Conservation (phyloP, 768 basidiomycete genomes). For the Zangia roseola region DNA sequence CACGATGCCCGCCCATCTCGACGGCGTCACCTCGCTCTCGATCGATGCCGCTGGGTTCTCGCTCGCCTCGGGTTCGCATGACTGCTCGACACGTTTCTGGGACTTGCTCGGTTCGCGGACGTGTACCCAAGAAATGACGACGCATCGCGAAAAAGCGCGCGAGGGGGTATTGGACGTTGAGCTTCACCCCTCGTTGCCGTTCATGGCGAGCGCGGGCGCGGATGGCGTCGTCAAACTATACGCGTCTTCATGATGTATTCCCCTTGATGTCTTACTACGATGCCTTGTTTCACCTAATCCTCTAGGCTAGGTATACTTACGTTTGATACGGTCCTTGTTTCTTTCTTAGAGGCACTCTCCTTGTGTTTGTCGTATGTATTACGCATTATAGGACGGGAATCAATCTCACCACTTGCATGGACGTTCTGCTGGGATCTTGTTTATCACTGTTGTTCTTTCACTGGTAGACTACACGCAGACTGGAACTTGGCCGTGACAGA, state of each 20-base stretch:
- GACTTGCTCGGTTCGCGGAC: slow-evolving; percentile 76
- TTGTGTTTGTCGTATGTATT: slow-evolving; percentile 17
- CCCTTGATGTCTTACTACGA: slow-evolving; percentile 1
- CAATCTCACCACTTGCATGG: slow-evolving; percentile 15
- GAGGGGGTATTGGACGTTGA: slow-evolving; percentile 91
- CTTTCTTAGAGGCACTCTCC: slow-evolving; percentile 9
- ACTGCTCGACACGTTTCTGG: slow-evolving; percentile 95
- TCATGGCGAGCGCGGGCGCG: slow-evolving; percentile 93
- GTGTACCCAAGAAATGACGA: slow-evolving; percentile 87
- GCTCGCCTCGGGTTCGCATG: slow-evolving; percentile 88
- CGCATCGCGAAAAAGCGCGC: slow-evolving; percentile 84
- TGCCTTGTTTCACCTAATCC: background rate
- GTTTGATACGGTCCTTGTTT: slow-evolving; percentile 3
- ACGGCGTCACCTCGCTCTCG: slow-evolving; percentile 87
- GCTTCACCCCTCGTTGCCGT: slow-evolving; percentile 78
- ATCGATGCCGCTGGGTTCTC: slow-evolving; percentile 86
- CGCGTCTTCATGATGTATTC: slow-evolving; percentile 64
- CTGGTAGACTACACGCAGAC: background rate
- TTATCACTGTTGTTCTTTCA: background rate
- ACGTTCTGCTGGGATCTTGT: background rate
- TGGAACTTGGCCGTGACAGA: background rate
- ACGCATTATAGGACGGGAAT: slow-evolving; percentile 28
- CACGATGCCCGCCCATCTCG: slow-evolving; percentile 87
- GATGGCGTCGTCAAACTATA: slow-evolving; percentile 93
- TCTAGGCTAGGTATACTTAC: slow-evolving; percentile 13